Conservation (phyloP, 306 rosid species). For the Adenanthera pavonina region DNA sequence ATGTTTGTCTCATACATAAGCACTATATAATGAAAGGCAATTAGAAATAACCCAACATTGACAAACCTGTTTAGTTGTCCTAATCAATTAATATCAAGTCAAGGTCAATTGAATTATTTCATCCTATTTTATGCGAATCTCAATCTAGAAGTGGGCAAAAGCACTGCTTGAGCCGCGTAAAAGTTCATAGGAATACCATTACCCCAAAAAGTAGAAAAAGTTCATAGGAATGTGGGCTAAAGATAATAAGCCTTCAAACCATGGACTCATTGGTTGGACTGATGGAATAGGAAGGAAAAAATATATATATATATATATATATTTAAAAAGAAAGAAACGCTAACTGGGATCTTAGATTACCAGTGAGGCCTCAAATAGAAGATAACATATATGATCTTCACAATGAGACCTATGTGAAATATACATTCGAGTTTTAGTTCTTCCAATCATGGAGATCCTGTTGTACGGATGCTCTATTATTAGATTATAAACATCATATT, state of each 20-base stretch:
- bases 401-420: background rate
- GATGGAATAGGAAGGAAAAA: background rate
- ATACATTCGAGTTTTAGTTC: background rate
- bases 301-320: background rate
- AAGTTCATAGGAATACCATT: slow-evolving; percentile 1
- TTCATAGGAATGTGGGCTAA: too few species aligned
- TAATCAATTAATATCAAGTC: slow-evolving; percentile 31
- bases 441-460: background rate
- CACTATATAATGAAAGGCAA: background rate
- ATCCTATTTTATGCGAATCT: slow-evolving; percentile 6
- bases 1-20: slow-evolving; percentile 17
- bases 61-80: slow-evolving; percentile 33
- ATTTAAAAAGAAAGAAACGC: too few species aligned
- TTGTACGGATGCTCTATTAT: background rate
- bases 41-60: slow-evolving; percentile 37
- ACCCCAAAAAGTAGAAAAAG: too few species aligned
- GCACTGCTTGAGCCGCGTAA: background rate
- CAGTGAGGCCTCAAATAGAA: background rate
- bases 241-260: background rate
- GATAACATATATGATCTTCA: background rate
- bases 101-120: slow-evolving; percentile 34
- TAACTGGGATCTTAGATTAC: background rate
- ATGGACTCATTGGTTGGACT: slow-evolving; percentile 10
- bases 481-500: too few species aligned
- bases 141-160: background rate